Evolutionary conservation across 2,329 filamentous ascomycete genomes (phyloP), one percentile per base, ranked within the genome.

Genomic region (Ophiostoma fasciatum): DNA sequence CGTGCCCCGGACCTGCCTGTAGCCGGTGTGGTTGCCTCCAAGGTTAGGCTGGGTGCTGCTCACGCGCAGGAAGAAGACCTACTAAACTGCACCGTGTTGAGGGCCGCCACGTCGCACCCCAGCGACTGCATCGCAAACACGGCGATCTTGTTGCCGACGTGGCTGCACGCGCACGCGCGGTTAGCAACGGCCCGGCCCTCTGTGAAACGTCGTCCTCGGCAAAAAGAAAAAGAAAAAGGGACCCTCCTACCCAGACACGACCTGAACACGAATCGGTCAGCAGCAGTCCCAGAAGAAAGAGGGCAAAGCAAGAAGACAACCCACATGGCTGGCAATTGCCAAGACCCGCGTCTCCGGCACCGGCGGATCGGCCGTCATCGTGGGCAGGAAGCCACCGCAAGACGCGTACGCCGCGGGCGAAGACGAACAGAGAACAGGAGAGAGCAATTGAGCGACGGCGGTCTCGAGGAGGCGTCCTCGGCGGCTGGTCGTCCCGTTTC

Each of bases 21-120:
- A 98, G 29, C 83, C 90, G 1, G 87, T 88, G 55, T 98, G 90
- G 51, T 98, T 98, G 57, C 85, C 87, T 94, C 50, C 48, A 29
- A 33, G 19, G 9, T 27, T 6, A 19, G 15, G 9, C 9, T n/a
- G n/a, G n/a, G n/a, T n/a, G n/a, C n/a, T n/a, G n/a, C n/a, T n/a
- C n/a, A n/a, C n/a, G n/a, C n/a, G n/a, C 30, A 22, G 18, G 28
- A 11, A 34, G 32, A 29, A 25, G 17, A 60, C 78, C 57, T 64
- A 94, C 88, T 96, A 63, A 94, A 98, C 50, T 98, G 82, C 7
- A 98, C 90, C 0, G 90, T 98, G 55, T 98, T 94, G 49, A 98
- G 69, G 3, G 85, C 83, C 8, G 85, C 81, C 7, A 94, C 88
- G 50, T 98, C 88, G 52, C 85, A 94, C 32, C 90, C 90, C 34